A percentile compares a stretch with the other conserved stretches of the same genome.
Conservation (phyloP, 495 filamentous ascomycete species). For the Podospora didyma region DNA sequence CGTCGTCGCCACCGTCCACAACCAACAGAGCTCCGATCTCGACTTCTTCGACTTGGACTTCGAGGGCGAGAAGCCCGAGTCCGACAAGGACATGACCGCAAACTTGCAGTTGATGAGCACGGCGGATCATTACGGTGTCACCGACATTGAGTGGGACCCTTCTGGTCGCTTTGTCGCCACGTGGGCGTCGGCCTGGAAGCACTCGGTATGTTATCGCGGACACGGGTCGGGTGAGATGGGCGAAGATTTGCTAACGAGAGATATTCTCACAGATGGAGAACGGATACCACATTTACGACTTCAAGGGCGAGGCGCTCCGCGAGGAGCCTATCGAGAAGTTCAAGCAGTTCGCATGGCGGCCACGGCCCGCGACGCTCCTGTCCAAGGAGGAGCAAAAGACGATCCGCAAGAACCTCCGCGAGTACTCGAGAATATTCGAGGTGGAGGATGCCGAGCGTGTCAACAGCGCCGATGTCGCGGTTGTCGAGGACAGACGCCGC, state of each 20-base stretch:
- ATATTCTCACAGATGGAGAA: slow-evolving; percentile 80
- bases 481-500: slow-evolving; percentile 81
- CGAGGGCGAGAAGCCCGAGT: slow-evolving; percentile 90
- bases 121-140: slow-evolving; percentile 93
- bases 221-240: not conserved
- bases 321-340: slow-evolving; percentile 95
- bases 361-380: slow-evolving; percentile 82
- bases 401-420: slow-evolving; percentile 95
- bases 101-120: slow-evolving; percentile 92
- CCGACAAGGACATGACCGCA: slow-evolving; percentile 88
- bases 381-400: slow-evolving; percentile 93
- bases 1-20: slow-evolving; percentile 85
- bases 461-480: slow-evolving; percentile 85
- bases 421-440: slow-evolving; percentile 92
- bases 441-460: slow-evolving; percentile 90
- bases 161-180: slow-evolving; percentile 90
- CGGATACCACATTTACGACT: slow-evolving; percentile 96
- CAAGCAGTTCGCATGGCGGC: slow-evolving; percentile 95
- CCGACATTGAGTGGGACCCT: slow-evolving; percentile 96
- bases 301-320: slow-evolving; percentile 81
- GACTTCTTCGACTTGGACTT: slow-evolving; percentile 98
- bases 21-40: slow-evolving; percentile 85
- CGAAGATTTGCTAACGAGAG: slow-evolving; percentile 43
- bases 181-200: slow-evolving; percentile 91
- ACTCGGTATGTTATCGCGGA: slow-evolving; percentile 60